A percentile compares a stretch with the other conserved stretches of the same genome.
Evolutionary conservation across 2,329 filamentous ascomycete species (phyloP).

Genomic region (Thielaviopsis populi): DNA sequence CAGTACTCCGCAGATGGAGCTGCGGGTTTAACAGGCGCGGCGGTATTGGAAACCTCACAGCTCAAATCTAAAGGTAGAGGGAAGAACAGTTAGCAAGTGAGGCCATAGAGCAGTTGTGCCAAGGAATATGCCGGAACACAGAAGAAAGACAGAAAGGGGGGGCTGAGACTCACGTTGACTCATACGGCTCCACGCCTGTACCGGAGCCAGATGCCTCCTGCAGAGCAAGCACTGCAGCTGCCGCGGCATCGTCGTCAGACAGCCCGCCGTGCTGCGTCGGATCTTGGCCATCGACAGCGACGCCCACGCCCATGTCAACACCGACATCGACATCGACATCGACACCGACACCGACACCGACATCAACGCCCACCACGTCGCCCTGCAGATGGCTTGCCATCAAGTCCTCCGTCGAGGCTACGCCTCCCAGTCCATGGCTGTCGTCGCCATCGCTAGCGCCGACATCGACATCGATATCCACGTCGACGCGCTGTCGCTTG

Average conservation of each 20-base stretch:
- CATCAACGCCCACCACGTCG: neutral
- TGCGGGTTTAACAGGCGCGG: too few species aligned
- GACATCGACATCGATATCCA: neutral
- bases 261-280: neutral
- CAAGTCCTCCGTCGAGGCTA: neutral
- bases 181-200: slow-evolving; percentile 4
- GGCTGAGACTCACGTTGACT: neutral
- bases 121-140: too few species aligned
- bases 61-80: neutral
- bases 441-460: neutral
- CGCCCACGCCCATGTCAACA: neutral
- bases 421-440: neutral
- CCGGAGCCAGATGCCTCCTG: slow-evolving; percentile 2
- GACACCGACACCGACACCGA: neutral
- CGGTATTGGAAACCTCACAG: neutral
- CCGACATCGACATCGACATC: neutral
- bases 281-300: neutral
- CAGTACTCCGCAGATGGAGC: neutral
- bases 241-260: slow-evolving; percentile 3
- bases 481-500: neutral
- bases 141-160: neutral
- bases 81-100: neutral
- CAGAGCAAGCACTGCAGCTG: neutral
- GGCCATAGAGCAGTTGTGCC: neutral
- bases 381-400: neutral